Evolutionary conservation across 2,329 filamentous ascomycete genomes (phyloP).

Genomic region (Aspergillus melleus): DNA sequence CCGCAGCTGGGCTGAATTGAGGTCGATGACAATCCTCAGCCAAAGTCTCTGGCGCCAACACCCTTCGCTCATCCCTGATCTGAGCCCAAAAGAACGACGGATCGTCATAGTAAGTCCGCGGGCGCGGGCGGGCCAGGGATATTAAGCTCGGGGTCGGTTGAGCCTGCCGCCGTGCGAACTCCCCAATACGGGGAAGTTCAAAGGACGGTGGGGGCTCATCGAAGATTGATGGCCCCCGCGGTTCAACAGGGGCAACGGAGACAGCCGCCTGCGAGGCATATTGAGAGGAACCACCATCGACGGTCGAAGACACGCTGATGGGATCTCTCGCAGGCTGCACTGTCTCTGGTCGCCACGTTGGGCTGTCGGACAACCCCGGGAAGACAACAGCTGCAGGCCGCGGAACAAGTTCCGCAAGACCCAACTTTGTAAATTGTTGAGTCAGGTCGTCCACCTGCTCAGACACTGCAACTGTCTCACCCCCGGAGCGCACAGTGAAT

Average conservation of each 20-base stretch:
- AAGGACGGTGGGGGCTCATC: neutral
- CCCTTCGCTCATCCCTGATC: slow-evolving; percentile 5
- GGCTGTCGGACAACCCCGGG: slow-evolving; percentile 8
- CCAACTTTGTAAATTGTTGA: slow-evolving; percentile 8
- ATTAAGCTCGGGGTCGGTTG: neutral
- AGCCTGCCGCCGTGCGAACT: neutral
- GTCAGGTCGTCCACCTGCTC: slow-evolving; percentile 9
- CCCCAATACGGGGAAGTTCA: neutral
- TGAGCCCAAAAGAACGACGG: neutral
- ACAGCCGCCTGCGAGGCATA: slow-evolving; percentile 1
- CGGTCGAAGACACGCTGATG: neutral
- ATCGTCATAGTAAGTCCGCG: neutral
- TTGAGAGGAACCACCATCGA: neutral
- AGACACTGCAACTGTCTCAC: slow-evolving; percentile 11
- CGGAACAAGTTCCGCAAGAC: slow-evolving; percentile 9
- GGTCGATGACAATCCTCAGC: slow-evolving; percentile 7
- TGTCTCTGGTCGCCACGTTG: slow-evolving; percentile 12
- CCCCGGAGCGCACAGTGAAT: slow-evolving; percentile 12
- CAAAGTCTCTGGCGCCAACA: slow-evolving; percentile 17
- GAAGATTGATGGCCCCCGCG: slow-evolving; percentile 8
- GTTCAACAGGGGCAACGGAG: slow-evolving; percentile 9
- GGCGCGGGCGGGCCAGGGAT: neutral
- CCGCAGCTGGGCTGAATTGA: slow-evolving; percentile 12
- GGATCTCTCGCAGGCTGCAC: slow-evolving; percentile 3
- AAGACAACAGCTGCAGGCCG: slow-evolving; percentile 10